These are phyloP conservation scores for Botrytis squamosa DNA, from an alignment of 2,329 filamentous ascomycete species.

Conservation along the genomic window DNA sequence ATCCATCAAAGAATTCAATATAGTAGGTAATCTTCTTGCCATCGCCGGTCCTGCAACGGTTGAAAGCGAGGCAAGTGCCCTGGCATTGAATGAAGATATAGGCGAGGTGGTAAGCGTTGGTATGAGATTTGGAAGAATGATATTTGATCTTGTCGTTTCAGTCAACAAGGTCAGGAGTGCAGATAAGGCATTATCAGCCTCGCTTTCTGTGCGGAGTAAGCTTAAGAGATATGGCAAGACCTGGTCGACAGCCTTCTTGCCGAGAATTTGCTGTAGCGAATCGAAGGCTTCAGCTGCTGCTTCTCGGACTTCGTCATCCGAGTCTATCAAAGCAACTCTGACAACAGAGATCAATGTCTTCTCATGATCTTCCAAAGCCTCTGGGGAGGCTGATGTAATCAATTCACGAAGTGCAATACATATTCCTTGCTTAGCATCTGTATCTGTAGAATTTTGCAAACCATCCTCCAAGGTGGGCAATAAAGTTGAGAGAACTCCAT, in stretches of 20 bases:
- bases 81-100: slow-evolving; percentile 92
- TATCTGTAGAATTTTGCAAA: slow-evolving; percentile 81
- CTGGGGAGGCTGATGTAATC: slow-evolving; percentile 82
- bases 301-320: slow-evolving; percentile 85
- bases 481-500: slow-evolving; percentile 83
- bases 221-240: slow-evolving; percentile 90
- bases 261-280: slow-evolving; percentile 86
- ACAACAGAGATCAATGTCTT: slow-evolving; percentile 94
- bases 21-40: slow-evolving; percentile 83
- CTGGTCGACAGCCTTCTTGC: slow-evolving; percentile 92
- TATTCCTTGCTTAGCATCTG: slow-evolving; percentile 93
- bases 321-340: slow-evolving; percentile 86
- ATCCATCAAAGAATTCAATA: slow-evolving; percentile 92
- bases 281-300: slow-evolving; percentile 97
- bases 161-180: slow-evolving; percentile 92
- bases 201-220: slow-evolving; percentile 79
- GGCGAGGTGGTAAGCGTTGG: slow-evolving; percentile 88
- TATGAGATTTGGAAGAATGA: slow-evolving; percentile 93
- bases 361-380: slow-evolving; percentile 90
- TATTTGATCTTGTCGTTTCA: slow-evolving; percentile 89
- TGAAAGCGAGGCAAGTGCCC: slow-evolving; percentile 86
- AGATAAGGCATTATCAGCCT: slow-evolving; percentile 88
- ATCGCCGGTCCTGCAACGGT: slow-evolving; percentile 88
- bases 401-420: slow-evolving; percentile 94
- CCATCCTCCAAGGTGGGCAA: slow-evolving; percentile 91